A percentile compares a stretch with the other conserved stretches of the same genome.
Conservation (phyloP, 306 rosid species). For the Begonia masoniana region DNA sequence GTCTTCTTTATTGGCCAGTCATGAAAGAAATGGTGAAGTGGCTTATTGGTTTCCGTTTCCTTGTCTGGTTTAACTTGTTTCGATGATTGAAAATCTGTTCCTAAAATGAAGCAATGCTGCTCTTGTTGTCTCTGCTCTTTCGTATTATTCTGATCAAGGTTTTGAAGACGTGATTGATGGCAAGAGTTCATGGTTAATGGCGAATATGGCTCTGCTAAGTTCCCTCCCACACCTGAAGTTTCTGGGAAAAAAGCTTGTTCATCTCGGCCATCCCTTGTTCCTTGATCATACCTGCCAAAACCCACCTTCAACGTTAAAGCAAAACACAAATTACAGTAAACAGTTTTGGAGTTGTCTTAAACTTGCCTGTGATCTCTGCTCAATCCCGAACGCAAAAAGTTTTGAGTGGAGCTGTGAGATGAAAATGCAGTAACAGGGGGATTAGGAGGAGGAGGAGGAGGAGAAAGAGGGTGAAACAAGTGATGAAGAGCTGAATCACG, state of each 20-base stretch:
- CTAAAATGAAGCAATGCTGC: constrained; percentile 75
- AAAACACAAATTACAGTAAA: no score
- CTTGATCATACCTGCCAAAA: constrained; percentile 42
- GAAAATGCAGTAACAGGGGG: constrained; percentile 35
- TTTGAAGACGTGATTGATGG: constrained; percentile 35
- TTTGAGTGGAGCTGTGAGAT: constrained; percentile 33
- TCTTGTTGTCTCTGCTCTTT: constrained; percentile 14
- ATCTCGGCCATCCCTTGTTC: constrained; percentile 57
- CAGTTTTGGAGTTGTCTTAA: background rate
- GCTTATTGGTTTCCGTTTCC: constrained; percentile 48
- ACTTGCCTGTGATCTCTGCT: constrained; percentile 64
- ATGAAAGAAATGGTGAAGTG: constrained; percentile 89
- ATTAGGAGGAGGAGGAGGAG: constrained; percentile 45
- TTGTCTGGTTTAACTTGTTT: constrained; percentile 33
- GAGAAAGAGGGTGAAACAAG: constrained; percentile 31
- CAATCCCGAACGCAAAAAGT: constrained; percentile 40
- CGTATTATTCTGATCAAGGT: constrained; percentile 8
- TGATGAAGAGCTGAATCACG: constrained; percentile 41
- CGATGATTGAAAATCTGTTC: constrained; percentile 78
- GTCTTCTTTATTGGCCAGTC: constrained; percentile 88
- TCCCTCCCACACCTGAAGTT: constrained; percentile 45
- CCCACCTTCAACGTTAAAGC: no score
- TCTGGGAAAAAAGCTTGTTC: constrained; percentile 81
- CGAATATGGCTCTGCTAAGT: constrained; percentile 36
- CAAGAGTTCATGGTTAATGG: constrained; percentile 45